These are phyloP conservation scores for Pythium folliculosum DNA, from an alignment of 352 stramenopile genomes.

Conservation along the genomic window DNA sequence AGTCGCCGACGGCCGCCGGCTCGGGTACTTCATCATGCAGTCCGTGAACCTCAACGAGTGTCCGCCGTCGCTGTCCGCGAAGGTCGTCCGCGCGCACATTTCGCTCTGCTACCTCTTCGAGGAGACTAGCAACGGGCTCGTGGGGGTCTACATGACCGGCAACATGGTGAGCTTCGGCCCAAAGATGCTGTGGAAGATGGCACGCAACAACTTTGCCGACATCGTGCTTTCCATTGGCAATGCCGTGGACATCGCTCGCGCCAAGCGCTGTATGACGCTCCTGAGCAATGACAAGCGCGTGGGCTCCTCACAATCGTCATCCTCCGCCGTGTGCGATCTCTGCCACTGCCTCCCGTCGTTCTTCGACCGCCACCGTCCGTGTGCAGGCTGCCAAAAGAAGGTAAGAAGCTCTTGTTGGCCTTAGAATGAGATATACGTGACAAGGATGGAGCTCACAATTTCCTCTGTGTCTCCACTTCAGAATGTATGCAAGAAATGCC, in stretches of 20 bases:
- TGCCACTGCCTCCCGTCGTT: slow-evolving; percentile 16
- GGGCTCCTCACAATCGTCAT: neutral
- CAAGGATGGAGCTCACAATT: neutral
- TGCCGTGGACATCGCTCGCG: neutral
- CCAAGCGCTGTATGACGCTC: slow-evolving; percentile 17
- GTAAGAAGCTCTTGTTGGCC: neutral
- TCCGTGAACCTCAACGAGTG: slow-evolving; percentile 27
- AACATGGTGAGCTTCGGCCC: slow-evolving; percentile 14
- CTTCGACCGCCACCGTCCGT: slow-evolving; percentile 20
- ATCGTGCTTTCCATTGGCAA: slow-evolving; percentile 21
- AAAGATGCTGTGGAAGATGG: slow-evolving; percentile 14
- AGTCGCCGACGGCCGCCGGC: slow-evolving; percentile 15
- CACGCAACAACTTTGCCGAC: slow-evolving; percentile 20
- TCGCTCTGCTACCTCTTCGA: slow-evolving; percentile 33
- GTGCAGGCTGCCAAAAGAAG: slow-evolving; percentile 24
- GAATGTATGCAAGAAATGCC: slow-evolving; percentile 28
- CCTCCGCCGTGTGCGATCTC: neutral
- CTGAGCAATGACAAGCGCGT: neutral
- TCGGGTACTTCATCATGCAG: slow-evolving; percentile 29
- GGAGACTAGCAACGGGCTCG: slow-evolving; percentile 18
- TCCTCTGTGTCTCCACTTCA: neutral
- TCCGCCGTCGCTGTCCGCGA: neutral
- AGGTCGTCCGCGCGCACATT: slow-evolving; percentile 18
- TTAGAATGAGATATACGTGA: neutral
- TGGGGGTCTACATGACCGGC: slow-evolving; percentile 28